Percentiles rank a stretch among this genome's conserved stretches.
Conservation (phyloP, 1,139 yeast species). For the Candida pseudoviswanathii region DNA sequence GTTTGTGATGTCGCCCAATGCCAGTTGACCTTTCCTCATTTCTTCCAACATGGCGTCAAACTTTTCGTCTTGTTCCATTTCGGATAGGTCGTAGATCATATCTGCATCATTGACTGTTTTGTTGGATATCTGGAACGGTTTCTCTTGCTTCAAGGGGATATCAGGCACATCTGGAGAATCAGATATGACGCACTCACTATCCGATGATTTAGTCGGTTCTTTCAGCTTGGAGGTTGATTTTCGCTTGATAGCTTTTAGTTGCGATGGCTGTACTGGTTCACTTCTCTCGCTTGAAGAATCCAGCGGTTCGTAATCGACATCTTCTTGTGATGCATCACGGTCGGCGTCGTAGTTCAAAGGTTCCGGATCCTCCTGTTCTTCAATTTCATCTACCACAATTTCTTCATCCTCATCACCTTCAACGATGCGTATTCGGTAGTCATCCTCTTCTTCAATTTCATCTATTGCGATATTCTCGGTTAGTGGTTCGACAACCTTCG, state of each 20-base stretch:
- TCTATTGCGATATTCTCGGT: neutral
- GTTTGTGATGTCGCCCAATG: neutral
- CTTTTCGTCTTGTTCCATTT: constrained; percentile 28
- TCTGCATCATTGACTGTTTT: constrained; percentile 13
- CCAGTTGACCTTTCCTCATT: neutral
- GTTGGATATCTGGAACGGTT: neutral
- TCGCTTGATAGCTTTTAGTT: neutral
- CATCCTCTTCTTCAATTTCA: neutral
- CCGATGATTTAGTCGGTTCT: neutral
- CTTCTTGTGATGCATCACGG: neutral
- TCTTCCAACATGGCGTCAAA: constrained; percentile 18
- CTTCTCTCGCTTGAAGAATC: neutral
- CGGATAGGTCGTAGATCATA: constrained; percentile 26
- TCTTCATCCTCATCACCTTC: neutral
- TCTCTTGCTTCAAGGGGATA: constrained; percentile 2
- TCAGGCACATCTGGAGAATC: neutral
- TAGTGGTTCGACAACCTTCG: neutral
- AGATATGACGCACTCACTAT: neutral
- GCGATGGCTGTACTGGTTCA: neutral
- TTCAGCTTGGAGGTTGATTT: neutral
- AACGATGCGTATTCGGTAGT: neutral
- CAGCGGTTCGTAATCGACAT: neutral
- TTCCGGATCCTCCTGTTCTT: neutral
- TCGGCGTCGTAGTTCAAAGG: neutral
- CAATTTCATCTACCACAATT: neutral